A percentile compares a stretch with the other conserved stretches of the same genome.
These are phyloP conservation scores for Colletotrichum zoysiae DNA, from an alignment of 2,329 filamentous ascomycete genomes.

Conservation along the genomic window DNA sequence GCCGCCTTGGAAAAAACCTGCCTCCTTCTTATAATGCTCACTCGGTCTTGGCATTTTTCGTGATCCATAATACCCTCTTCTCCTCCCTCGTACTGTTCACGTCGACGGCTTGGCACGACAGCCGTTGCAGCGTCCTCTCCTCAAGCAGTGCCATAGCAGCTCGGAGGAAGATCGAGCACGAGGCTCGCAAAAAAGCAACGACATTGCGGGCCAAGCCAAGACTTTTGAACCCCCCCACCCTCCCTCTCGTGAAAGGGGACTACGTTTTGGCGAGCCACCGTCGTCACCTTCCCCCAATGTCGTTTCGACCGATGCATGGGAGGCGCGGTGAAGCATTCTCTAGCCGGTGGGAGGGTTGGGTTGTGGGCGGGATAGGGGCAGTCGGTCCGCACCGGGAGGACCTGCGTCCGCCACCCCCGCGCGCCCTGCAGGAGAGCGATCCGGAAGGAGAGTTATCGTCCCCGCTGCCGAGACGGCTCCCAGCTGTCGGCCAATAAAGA, in stretches of 20 bases:
- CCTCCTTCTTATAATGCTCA: constrained; percentile 22
- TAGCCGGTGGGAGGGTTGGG: constrained; percentile 8
- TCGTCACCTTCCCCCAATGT: constrained; percentile 32
- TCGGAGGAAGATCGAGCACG: background rate
- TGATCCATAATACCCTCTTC: constrained; percentile 3
- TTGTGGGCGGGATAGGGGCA: background rate
- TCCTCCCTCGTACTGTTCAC: background rate
- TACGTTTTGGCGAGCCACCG: background rate
- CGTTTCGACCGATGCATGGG: constrained; percentile 18
- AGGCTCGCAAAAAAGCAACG: constrained; percentile 17
- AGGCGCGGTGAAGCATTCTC: constrained; percentile 1
- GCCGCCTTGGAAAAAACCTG: background rate
- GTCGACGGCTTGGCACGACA: constrained; percentile 23
- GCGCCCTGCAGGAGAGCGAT: background rate
- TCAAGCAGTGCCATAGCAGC: too few relatives aligned
- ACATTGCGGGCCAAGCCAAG: constrained; percentile 15
- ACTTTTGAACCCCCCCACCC: constrained; percentile 14
- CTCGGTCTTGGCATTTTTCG: constrained; percentile 17
- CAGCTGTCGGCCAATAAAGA: constrained; percentile 20
- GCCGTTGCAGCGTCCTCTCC: background rate
- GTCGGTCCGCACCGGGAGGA: background rate
- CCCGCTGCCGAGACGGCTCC: constrained; percentile 5
- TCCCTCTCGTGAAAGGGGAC: background rate
- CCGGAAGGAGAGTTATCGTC: background rate
- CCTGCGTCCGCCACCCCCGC: background rate